Evolutionary conservation across 192 early-diverging fungal species (phyloP).

Genomic region (Phycomyces blakesleeanus): DNA sequence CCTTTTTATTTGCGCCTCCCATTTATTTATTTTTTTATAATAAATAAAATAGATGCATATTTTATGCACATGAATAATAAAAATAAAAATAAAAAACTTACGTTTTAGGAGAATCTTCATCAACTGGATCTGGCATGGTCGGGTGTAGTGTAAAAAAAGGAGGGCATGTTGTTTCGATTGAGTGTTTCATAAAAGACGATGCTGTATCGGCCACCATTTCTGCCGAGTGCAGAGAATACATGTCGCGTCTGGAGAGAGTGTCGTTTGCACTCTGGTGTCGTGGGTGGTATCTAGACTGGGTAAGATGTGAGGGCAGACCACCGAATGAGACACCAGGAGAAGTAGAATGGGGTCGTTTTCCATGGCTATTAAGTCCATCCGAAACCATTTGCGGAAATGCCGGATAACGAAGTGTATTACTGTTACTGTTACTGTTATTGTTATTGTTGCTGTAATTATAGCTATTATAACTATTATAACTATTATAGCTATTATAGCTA

Average conservation of each 20-base stretch:
- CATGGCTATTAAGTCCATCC: not conserved
- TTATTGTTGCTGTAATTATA: too few relatives aligned
- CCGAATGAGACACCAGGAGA: not conserved
- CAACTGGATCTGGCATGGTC: not conserved
- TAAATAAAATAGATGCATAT: not conserved
- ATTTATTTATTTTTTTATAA: too few relatives aligned
- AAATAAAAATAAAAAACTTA: not conserved
- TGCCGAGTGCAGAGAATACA: not conserved
- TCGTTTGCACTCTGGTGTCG: slow-evolving; percentile 3
- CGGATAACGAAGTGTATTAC: not conserved
- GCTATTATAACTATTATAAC: too few relatives aligned
- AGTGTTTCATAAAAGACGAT: slow-evolving; percentile 3
- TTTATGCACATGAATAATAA: not conserved
- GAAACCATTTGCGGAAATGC: not conserved
- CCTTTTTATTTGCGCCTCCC: too few relatives aligned
- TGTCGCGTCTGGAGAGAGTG: not conserved
- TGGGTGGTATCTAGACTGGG: not conserved
- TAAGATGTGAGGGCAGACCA: not conserved
- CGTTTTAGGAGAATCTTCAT: not conserved
- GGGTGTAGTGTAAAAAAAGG: not conserved
- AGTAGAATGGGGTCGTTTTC: not conserved
- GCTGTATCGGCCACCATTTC: not conserved
- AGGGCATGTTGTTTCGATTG: not conserved
- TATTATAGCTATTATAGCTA: too few relatives aligned
- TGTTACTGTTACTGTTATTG: too few relatives aligned